phyloP scores from a whole-genome alignment of 2,329 filamentous ascomycete species.

The Metarhizium sp. region DNA sequence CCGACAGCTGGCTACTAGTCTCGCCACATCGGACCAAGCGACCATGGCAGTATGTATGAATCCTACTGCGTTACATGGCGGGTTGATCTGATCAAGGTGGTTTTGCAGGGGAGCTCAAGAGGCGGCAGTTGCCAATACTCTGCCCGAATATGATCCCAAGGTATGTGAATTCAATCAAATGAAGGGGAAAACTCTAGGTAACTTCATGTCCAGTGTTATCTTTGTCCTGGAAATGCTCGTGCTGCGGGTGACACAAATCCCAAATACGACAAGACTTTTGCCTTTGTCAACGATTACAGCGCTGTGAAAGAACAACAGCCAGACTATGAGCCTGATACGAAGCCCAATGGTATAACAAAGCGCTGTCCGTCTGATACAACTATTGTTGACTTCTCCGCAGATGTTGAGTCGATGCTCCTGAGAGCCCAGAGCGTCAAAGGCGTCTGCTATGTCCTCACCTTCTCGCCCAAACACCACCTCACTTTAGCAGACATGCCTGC shows the following conservation, averaged over 20 bases:
- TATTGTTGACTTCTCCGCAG: conserved; percentile 26
- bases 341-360: conserved; percentile 24
- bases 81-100: background rate
- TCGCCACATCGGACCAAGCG: conserved; percentile 94
- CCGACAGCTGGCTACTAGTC: conserved; percentile 85
- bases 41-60: conserved; percentile 78
- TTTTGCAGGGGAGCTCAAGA: conserved; percentile 64
- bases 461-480: conserved; percentile 81
- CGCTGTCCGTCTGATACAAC: background rate
- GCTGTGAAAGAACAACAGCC: conserved; percentile 91
- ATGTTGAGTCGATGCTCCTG: conserved; percentile 66
- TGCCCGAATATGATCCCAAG: conserved; percentile 75
- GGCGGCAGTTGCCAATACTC: conserved; percentile 52
- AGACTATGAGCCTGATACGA: conserved; percentile 50
- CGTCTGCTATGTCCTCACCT: conserved; percentile 94
- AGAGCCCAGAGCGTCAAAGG: conserved; percentile 81
- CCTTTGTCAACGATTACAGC: conserved; percentile 96
- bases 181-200: background rate
- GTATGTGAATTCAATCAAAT: conserved; percentile 25
- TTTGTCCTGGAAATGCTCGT: conserved; percentile 85
- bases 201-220: conserved; percentile 60
- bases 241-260: conserved; percentile 84
- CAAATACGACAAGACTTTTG: conserved; percentile 76
- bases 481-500: conserved; percentile 85
- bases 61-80: background rate